Base-by-base conservation (phyloP, 352 stramenopile species). In the Phytopythium oedochilum region DNA sequence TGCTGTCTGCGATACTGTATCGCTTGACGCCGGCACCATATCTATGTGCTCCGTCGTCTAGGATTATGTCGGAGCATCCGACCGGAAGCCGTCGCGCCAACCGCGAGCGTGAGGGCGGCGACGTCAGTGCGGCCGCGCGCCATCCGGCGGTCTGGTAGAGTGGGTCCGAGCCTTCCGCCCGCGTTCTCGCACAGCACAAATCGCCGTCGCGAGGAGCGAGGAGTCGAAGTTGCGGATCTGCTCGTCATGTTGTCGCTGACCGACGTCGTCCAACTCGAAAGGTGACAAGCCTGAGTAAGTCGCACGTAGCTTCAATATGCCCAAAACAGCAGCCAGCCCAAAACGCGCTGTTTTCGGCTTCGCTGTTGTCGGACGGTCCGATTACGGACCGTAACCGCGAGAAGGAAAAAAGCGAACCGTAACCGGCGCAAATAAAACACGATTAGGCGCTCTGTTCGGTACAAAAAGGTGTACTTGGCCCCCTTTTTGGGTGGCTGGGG, bases 401-500 rank as follows among this genome's bases (percentile, higher is more conserved):
- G 5, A 5, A 34, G 10, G 10, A 5, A 5, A 10, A 10, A 17
- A 3, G 12, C 23, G 42, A 20, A 48, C 42, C 42, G 42, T 32
- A 32, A 48, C 40, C 40, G 40, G 7, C 20, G 11, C 25, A 0
- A 46, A 29, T 29, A 46, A 18, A 20, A 46, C n/a, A 45, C 22
- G 11, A 9, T n/a, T 0, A n/a, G 12, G 40, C 40, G 40, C 40
- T 46, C 10, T 46, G 22, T 46, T 46, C 40, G 11, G 12, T 1
- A 9, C 10, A 15, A 29, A 2, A 18, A 5, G 12, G 40, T 46
- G 15, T 3, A 15, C 15, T 9, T 17, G 4, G 3, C 40, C 38
- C 38, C 34, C 40, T 5, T 51, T 51, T 28, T 55, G 49, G 18
- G 11, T 55, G 49, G 49, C 49, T 55, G 35, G 32, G 20, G 34